A percentile compares a stretch with the other conserved stretches of the same genome.
These are phyloP conservation scores for Claviceps purpurea DNA, from an alignment of 2,329 filamentous ascomycete species.

Conservation along the genomic window DNA sequence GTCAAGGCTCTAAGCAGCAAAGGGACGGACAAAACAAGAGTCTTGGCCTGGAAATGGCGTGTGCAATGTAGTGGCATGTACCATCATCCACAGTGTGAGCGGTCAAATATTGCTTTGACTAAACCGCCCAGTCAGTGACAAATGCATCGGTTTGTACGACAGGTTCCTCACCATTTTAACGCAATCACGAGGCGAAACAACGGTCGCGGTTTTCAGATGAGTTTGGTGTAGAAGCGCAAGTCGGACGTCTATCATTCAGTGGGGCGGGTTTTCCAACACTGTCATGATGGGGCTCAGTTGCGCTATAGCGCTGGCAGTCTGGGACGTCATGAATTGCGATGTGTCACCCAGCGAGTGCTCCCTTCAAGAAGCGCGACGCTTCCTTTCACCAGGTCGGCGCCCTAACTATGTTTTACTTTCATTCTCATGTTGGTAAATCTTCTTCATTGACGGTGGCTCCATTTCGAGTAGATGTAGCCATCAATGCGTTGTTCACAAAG, in stretches of 20 bases:
- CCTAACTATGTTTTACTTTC: not conserved
- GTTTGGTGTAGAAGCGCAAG: conserved; percentile 4
- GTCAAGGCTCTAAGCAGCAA: not conserved
- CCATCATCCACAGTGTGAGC: conserved; percentile 82
- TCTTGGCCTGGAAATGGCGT: conserved; percentile 7
- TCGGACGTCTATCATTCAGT: conserved; percentile 3
- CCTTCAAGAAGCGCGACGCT: not conserved
- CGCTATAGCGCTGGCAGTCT: not conserved
- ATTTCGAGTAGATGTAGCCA: not conserved
- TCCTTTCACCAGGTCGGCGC: not conserved
- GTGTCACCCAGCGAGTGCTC: not conserved
- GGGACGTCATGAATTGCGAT: not conserved
- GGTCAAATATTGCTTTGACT: conserved; percentile 98
- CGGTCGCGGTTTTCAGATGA: not conserved
- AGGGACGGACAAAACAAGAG: not conserved
- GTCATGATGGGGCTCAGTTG: not conserved
- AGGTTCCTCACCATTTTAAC: conserved; percentile 14
- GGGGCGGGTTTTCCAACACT: conserved; percentile 3
- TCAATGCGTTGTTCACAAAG: not conserved
- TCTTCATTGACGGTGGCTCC: not conserved
- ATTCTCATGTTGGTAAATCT: not conserved
- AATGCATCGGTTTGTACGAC: not conserved
- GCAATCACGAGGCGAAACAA: not conserved
- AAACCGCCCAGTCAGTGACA: conserved; percentile 2
- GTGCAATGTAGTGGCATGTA: conserved; percentile 25